These are phyloP conservation scores for Betula pendula DNA, from an alignment of 306 rosid species.

Conservation along the genomic window DNA sequence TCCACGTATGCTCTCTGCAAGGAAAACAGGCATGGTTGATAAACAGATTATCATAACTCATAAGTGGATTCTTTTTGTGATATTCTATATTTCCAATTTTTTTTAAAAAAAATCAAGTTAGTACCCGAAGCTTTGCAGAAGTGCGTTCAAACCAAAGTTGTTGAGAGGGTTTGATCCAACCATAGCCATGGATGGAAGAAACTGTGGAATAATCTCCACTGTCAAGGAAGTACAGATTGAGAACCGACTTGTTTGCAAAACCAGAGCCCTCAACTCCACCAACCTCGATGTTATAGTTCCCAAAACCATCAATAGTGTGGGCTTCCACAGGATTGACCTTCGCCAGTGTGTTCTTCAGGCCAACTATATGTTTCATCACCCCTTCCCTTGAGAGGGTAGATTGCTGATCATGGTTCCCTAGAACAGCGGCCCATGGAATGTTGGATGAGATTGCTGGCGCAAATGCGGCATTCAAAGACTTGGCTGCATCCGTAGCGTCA, in stretches of 20 bases:
- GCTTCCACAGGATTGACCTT: conserved; percentile 59
- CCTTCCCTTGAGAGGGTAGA: conserved; percentile 82
- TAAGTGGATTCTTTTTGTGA: neutral
- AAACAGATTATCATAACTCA: conserved; percentile 1
- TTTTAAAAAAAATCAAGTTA: conserved; percentile 14
- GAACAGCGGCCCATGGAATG: conserved; percentile 85
- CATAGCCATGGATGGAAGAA: conserved; percentile 64
- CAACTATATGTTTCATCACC: conserved; percentile 80
- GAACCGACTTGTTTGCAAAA: conserved; percentile 79
- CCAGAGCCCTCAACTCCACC: conserved; percentile 65
- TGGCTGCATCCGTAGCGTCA: conserved; percentile 65
- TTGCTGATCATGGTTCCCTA: conserved; percentile 98
- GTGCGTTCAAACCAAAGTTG: conserved; percentile 80
- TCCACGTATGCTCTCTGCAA: conserved; percentile 62
- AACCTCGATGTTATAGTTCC: conserved; percentile 84
- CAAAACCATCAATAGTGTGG: conserved; percentile 74
- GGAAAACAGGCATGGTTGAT: neutral
- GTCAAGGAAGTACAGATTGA: conserved; percentile 88
- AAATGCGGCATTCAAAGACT: conserved; percentile 78
- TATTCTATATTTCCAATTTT: neutral
- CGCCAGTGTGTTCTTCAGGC: conserved; percentile 71
- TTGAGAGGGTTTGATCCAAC: conserved; percentile 94
- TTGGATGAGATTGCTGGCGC: conserved; percentile 84
- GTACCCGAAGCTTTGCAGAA: conserved; percentile 70
- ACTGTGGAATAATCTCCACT: conserved; percentile 89